Base-by-base conservation (phyloP, 1,284 basidiomycete species). In the Chalciporus sp. region DNA sequence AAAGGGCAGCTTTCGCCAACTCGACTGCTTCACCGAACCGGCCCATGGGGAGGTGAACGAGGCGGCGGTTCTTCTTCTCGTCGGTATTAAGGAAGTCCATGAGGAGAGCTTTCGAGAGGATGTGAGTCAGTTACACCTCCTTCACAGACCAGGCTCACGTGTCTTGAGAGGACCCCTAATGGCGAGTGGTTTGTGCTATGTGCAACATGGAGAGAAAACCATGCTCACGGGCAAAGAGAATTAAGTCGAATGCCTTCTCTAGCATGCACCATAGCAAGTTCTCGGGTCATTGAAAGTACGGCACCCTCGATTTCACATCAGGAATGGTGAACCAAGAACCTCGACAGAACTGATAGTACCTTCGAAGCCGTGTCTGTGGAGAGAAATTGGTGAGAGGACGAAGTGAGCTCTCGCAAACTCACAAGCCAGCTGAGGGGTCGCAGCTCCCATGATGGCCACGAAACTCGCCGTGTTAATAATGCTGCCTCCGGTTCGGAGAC, bases 21-120 rank as follows among this genome's bases (percentile, higher is more conserved):
- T 98, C 95, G 61, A 98, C 81, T 0, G 95, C 95, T 76, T 98
- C 94, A 49, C 95, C 95, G 71, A 98, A 98, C 55, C 95, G 83
- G 55, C 96, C 96, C 91, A 98, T 94, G 2, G 96, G 96, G 28
- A 96, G 82, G 70, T 98, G 95, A 26, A 94, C 85, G 68, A 98
- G 71, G 49, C 96, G 83, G 45, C 95, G 86, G 58, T 97, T 86
- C 59, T 90, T 85, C 78, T 98, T 98, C 80, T 99, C 95, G 42
- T 89, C 81, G n/a, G 96, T 98, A 75, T 98, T 86, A 65, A 99
- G 83, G 81, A 95, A 98, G 72, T 98, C 90, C 95, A 99, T 99
- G 29, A 99, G 80, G 31, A 98, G 83, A 35, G 95, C 92, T 90
- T 56, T 44, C 37, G 35, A 1, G 37, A 44, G 37, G 17, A 31